phyloP scores from a whole-genome alignment of 2,329 filamentous ascomycete species.

The Peltaster fructicola region DNA sequence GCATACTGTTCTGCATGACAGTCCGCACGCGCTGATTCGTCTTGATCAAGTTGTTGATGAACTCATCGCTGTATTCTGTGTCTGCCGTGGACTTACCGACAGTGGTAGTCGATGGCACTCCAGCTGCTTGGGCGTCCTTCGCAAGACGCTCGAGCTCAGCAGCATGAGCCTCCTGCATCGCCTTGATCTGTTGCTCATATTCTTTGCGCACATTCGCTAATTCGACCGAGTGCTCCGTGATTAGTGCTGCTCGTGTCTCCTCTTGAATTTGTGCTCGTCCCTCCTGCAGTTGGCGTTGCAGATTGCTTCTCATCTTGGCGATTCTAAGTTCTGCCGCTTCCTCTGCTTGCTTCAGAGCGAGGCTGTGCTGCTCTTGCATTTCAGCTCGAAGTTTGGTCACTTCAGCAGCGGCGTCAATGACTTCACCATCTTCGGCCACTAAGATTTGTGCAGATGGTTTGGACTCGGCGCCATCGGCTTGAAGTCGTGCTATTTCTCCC shows the following conservation, averaged over 20 bases:
- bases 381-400: slow-evolving; percentile 21
- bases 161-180: slow-evolving; percentile 21
- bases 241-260: slow-evolving; percentile 17
- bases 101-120: slow-evolving; percentile 19
- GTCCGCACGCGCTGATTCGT: slow-evolving; percentile 31
- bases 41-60: slow-evolving; percentile 32
- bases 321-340: slow-evolving; percentile 37
- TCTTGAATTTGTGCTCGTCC: slow-evolving; percentile 20
- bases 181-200: slow-evolving; percentile 27
- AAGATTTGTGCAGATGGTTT: slow-evolving; percentile 4
- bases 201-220: slow-evolving; percentile 29
- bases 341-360: slow-evolving; percentile 28
- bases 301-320: slow-evolving; percentile 48
- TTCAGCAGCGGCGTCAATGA: slow-evolving; percentile 30
- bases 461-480: slow-evolving; percentile 17
- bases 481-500: slow-evolving; percentile 28
- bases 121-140: slow-evolving; percentile 19
- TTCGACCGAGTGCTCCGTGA: slow-evolving; percentile 29
- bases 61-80: slow-evolving; percentile 23
- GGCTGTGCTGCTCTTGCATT: slow-evolving; percentile 20
- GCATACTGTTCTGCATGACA: slow-evolving; percentile 42
- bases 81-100: slow-evolving; percentile 15
- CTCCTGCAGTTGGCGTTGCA: slow-evolving; percentile 50
- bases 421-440: too few species aligned
- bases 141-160: slow-evolving; percentile 20